A percentile compares a stretch with the other conserved stretches of the same genome.
These are phyloP conservation scores for Chytriomyces sp. DNA, from an alignment of 192 early-diverging fungal genomes.

Conservation along the genomic window DNA sequence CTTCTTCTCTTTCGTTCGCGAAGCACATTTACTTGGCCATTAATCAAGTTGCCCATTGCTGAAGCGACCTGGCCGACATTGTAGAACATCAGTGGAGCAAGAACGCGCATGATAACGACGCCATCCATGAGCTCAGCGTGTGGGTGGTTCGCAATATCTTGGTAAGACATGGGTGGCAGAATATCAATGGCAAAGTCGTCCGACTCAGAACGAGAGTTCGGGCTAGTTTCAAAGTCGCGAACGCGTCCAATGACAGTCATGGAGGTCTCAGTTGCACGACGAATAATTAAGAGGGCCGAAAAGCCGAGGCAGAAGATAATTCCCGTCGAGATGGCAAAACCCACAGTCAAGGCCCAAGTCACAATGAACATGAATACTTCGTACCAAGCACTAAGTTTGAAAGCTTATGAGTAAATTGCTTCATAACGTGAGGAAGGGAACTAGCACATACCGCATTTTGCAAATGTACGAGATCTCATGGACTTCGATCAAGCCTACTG, in stretches of 20 bases:
- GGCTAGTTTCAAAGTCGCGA: neutral
- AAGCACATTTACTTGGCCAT: neutral
- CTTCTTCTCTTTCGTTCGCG: neutral
- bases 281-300: conserved; percentile 37
- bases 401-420: too few species aligned
- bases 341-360: conserved; percentile 35
- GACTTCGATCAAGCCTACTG: conserved; percentile 73
- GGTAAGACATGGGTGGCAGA: neutral
- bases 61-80: conserved; percentile 36
- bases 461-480: conserved; percentile 81
- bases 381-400: too few species aligned
- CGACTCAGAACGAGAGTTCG: neutral
- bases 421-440: too few species aligned
- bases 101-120: conserved; percentile 18
- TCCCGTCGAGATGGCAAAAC: conserved; percentile 27
- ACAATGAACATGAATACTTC: conserved; percentile 39
- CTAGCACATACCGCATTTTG: neutral
- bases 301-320: conserved; percentile 38
- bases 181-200: neutral
- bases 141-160: conserved; percentile 35
- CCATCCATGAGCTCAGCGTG: conserved; percentile 35
- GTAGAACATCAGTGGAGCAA: conserved; percentile 36
- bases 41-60: conserved; percentile 28
- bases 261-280: conserved; percentile 24
- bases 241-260: conserved; percentile 41